Conservation (phyloP, 805 yeast genomes). For the Brettanomyces bruxellensis region DNA sequence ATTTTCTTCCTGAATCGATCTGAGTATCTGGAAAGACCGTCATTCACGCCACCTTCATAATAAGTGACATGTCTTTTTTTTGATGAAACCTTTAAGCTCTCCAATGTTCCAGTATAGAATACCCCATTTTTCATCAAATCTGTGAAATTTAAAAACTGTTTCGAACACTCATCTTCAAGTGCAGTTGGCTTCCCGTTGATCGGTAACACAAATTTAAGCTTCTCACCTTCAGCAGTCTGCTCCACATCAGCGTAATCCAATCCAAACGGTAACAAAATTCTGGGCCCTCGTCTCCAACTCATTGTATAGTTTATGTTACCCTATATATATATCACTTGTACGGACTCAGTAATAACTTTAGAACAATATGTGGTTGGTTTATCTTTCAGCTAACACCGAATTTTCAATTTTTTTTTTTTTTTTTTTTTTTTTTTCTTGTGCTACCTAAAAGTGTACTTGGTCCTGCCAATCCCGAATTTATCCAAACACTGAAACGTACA, state of each 20-base stretch:
- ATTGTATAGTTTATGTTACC: constrained; percentile 19
- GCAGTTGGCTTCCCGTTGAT: constrained; percentile 50
- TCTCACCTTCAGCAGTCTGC: constrained; percentile 27
- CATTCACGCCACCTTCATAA: constrained; percentile 39
- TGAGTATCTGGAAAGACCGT: constrained; percentile 74
- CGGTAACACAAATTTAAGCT: constrained; percentile 42
- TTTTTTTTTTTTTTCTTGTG: neutral
- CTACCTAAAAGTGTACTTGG: too few species aligned
- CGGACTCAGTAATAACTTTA: neutral
- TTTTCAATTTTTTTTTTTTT: neutral
- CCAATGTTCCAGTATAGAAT: constrained; percentile 51
- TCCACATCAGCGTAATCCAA: constrained; percentile 55
- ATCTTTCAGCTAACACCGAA: neutral
- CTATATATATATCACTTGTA: neutral
- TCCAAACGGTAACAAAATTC: constrained; percentile 57
- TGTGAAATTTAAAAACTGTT: constrained; percentile 45
- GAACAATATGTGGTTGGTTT: neutral
- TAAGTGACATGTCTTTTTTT: constrained; percentile 18
- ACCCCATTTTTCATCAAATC: constrained; percentile 55
- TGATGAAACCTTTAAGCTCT: constrained; percentile 9
- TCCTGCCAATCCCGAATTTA: too few species aligned
- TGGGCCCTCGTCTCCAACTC: constrained; percentile 45
- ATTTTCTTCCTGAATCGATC: constrained; percentile 69
- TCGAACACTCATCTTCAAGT: constrained; percentile 42
- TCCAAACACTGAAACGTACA: too few species aligned